Conservation (phyloP, 2,329 filamentous ascomycete species). For the Penicillium polonicum region DNA sequence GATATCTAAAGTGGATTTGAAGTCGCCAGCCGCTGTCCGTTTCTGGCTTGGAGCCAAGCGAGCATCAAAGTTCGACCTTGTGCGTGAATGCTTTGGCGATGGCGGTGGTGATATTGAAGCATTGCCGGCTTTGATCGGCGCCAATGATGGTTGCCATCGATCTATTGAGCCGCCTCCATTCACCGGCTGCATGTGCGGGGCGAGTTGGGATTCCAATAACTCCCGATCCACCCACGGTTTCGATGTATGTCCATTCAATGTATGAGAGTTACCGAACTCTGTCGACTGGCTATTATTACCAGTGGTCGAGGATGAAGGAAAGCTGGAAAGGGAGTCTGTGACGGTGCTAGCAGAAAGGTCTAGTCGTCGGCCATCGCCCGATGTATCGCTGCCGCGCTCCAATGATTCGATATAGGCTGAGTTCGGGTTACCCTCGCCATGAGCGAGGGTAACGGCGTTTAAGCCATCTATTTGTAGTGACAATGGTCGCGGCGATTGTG, state of each 20-base stretch:
- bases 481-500: conserved; percentile 19
- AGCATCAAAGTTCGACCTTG: conserved; percentile 7
- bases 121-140: conserved; percentile 15
- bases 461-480: conserved; percentile 23
- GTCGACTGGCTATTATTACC: conserved; percentile 8
- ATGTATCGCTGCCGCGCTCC: conserved; percentile 24
- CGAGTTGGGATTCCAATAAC: conserved; percentile 5
- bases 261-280: conserved; percentile 10
- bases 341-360: conserved; percentile 20
- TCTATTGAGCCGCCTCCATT: conserved; percentile 12
- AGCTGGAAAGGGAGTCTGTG: conserved; percentile 17
- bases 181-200: conserved; percentile 3
- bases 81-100: conserved; percentile 5
- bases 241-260: conserved; percentile 10
- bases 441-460: conserved; percentile 13
- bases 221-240: conserved; percentile 9
- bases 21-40: conserved; percentile 71
- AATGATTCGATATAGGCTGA: conserved; percentile 19
- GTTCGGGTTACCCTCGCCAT: conserved; percentile 10
- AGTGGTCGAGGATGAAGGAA: conserved; percentile 14
- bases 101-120: conserved; percentile 14
- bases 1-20: conserved; percentile 55
- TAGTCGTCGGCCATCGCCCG: conserved; percentile 18
- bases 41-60: conserved; percentile 55
- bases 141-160: conserved; percentile 11